Evolutionary conservation across 192 early-diverging fungal genomes (phyloP), one percentile per base, ranked within the genome.

Genomic region (Diversispora epigaea): DNA sequence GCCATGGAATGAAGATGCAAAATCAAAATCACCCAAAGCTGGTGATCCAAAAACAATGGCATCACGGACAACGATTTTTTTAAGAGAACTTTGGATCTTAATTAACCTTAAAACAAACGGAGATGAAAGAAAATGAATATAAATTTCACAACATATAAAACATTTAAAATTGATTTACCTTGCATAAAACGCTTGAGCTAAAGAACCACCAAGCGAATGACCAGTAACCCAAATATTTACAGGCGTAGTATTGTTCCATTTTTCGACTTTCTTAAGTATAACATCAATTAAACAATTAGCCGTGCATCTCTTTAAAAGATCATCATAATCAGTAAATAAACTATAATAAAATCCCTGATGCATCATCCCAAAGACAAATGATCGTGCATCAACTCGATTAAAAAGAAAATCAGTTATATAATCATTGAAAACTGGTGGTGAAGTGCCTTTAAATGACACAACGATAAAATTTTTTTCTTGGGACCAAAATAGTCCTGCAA

Each of bases 211-310:
- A 4, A 83, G 64, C 21, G 79, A 83, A 64, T 83, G 82, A 4
- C 82, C 82, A 4, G 82, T 78, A 11, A 83, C 60, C 82, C 82
- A 83, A 4, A 83, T 68, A 41, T 80, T 81, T 2, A 81, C 71
- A n/a, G n/a, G n/a, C n/a, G n/a, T n/a, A n/a, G n/a, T n/a, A n/a
- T n/a, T n/a, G n/a, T n/a, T n/a, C n/a, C n/a, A n/a, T 32, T 75
- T 70, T 15, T 46, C 54, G 12, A 7, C 19, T 4, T 56, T 68
- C 3, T 60, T n/a, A 12, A 66, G 40, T 39, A 52, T 61, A 15
- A 4, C 19, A 43, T 15, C 64, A 6, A 19, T 43, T 44, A 15
- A 19, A 8, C 17, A 44, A 9, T 41, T 66, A 2, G 64, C 64
- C 25, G 44, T 45, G 9, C 40, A 44, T 43, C 17, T 46, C 21